Conservation (phyloP, 179 eudicot genomes). For the Drosera spatulata region DNA sequence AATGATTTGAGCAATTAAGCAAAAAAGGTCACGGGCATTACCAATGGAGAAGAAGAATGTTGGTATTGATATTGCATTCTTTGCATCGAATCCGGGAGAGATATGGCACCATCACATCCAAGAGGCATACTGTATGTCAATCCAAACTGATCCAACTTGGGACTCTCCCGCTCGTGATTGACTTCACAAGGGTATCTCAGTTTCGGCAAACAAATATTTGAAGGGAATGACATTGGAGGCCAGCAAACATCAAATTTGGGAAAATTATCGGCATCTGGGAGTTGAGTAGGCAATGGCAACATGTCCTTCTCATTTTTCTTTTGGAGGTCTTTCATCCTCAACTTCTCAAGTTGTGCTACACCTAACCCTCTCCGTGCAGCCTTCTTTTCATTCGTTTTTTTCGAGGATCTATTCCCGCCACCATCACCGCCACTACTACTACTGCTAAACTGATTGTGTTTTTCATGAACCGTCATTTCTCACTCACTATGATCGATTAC, state of each 20-base stretch:
- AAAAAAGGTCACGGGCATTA: conserved; percentile 12
- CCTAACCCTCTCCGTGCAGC: conserved; percentile 93
- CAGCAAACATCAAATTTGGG: conserved; percentile 16
- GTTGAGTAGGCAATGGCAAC: conserved; percentile 13
- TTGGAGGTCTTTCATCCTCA: conserved; percentile 59
- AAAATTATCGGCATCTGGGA: conserved; percentile 20
- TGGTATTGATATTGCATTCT: conserved; percentile 28
- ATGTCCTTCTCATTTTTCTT: conserved; percentile 18
- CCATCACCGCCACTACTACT: conserved; percentile 4
- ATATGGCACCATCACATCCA: conserved; percentile 14
- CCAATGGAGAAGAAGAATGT: conserved; percentile 32
- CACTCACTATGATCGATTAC: background rate
- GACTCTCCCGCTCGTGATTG: conserved; percentile 29
- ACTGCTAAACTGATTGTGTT: conserved; percentile 28
- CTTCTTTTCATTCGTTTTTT: conserved; percentile 54
- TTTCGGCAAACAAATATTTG: conserved; percentile 20
- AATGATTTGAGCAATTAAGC: too few relatives aligned
- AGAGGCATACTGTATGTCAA: conserved; percentile 8
- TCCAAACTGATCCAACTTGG: conserved; percentile 18
- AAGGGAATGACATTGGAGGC: conserved; percentile 15
- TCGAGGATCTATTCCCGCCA: conserved; percentile 29
- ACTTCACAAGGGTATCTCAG: conserved; percentile 38
- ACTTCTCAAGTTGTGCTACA: conserved; percentile 84
- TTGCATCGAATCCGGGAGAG: conserved; percentile 23
- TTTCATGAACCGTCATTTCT: conserved; percentile 37